Evolutionary conservation across 2,329 filamentous ascomycete genomes (phyloP).

Genomic region (Cladophialophora psammophila): DNA sequence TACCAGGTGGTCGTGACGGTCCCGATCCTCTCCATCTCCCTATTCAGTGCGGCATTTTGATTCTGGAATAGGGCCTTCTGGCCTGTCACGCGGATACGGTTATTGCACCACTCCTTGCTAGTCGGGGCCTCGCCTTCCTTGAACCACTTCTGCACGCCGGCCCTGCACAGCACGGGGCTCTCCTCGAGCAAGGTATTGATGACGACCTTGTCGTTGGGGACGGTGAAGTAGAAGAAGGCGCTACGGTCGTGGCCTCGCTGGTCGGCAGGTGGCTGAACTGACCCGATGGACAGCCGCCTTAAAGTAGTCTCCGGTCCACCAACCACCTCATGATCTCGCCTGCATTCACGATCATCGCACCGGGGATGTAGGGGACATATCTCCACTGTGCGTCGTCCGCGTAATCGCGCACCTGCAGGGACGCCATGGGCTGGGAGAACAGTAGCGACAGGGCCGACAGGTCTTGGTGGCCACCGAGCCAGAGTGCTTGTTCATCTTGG

Average conservation of each 20-base stretch:
- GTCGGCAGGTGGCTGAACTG: conserved; percentile 15
- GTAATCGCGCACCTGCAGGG: conserved; percentile 63
- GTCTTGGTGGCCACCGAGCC: conserved; percentile 63
- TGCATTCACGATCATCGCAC: conserved; percentile 61
- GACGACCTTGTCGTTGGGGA: conserved; percentile 53
- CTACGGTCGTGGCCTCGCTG: conserved; percentile 21
- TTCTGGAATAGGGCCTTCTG: too few species aligned
- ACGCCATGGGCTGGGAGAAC: conserved; percentile 66
- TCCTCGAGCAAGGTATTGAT: conserved; percentile 37
- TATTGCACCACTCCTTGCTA: conserved; percentile 13
- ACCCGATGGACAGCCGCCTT: conserved; percentile 25
- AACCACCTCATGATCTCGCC: conserved; percentile 59
- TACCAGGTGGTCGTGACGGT: too few species aligned
- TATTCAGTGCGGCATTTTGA: too few species aligned
- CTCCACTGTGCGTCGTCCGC: conserved; percentile 58
- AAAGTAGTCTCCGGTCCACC: conserved; percentile 56
- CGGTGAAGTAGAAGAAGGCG: conserved; percentile 21
- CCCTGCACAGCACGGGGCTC: conserved; percentile 13
- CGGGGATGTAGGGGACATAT: conserved; percentile 58
- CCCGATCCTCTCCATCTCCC: too few species aligned
- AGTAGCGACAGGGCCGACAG: conserved; percentile 64
- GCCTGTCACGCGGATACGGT: too few species aligned
- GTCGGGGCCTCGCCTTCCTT: conserved; percentile 11
- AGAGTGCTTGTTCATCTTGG: conserved; percentile 57
- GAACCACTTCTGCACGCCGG: conserved; percentile 4